Evolutionary conservation across 2,329 filamentous ascomycete species (phyloP), one percentile per base, ranked within the genome.

Genomic region (Chaetoscypha palmicola): DNA sequence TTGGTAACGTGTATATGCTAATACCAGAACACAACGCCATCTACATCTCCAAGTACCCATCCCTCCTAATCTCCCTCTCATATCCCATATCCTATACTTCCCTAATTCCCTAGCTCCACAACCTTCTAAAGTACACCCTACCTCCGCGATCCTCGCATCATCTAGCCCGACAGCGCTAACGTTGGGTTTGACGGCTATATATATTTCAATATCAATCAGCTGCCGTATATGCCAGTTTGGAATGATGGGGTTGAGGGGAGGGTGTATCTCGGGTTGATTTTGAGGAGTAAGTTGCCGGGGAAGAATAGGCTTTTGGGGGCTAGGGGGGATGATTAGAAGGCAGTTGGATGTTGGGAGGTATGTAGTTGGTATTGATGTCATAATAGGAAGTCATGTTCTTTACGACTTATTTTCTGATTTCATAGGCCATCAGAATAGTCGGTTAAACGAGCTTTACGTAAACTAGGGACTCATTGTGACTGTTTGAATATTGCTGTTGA

Each of bases 141-240:
- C 44, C 56, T 69, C 1, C 51, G 65, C 17, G 68, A 71, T 43
- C 66, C 66, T 10, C 55, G 68, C 19, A 68, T 69, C 14, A 47
- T 71, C 10, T 71, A 65, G 68, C 64, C 64, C 0, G 66, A 71
- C 50, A 65, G 64, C 33, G 63, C 64, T 12, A 66, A 64, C 36
- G 55, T 67, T 12, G 66, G 62, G 0, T 64, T 58, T 23, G 68
- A 71, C 55, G 67, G 63, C 2, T 73, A 69, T 38, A 52, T 73
- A 11, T 72, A 74, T 47, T 54, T 71, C 45, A 71, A 69, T 41
- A 68, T 71, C 49, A 71, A 74, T 49, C 70, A 74, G 54, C 47
- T 74, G 45, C 66, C 65, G 1, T 70, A 68, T 52, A 67, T 72
- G 57, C 63, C 67, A 2, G 62, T 65, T 43, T 71, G 68, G 69